These are phyloP conservation scores for Rhododendron ovatum DNA, from an alignment of 148 eudicot genomes.

Conservation along the genomic window DNA sequence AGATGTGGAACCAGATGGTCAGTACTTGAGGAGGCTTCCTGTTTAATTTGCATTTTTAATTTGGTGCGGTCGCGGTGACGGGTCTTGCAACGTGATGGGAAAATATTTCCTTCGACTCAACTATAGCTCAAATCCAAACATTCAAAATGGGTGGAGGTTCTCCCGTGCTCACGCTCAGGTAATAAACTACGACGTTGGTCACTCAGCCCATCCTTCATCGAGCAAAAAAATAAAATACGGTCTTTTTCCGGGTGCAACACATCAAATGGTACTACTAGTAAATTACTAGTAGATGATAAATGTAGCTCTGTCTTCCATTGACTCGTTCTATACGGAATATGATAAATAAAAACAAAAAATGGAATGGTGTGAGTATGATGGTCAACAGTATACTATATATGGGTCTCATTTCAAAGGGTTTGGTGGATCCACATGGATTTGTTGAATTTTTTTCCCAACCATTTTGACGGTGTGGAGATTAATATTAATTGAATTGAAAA, in stretches of 20 bases:
- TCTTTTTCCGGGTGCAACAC: background rate
- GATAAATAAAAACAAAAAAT: background rate
- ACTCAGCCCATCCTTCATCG: background rate
- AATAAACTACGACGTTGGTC: too few species aligned
- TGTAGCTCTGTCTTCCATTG: background rate
- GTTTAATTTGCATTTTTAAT: too few species aligned
- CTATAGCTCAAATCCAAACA: background rate
- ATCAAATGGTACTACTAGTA: background rate
- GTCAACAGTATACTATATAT: background rate
- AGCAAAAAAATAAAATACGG: too few species aligned
- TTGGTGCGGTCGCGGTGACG: too few species aligned
- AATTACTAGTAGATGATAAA: background rate
- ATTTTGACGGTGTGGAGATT: background rate
- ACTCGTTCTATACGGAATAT: background rate
- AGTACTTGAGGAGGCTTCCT: too few species aligned
- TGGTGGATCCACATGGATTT: background rate
- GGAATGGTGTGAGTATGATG: background rate
- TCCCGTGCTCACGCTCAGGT: background rate
- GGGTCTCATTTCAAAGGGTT: background rate
- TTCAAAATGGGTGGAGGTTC: too few species aligned
- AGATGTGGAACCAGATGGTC: too few species aligned
- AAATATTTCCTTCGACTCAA: background rate
- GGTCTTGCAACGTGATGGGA: too few species aligned
- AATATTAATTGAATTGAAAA: background rate
- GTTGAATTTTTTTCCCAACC: background rate